A percentile compares a stretch with the other conserved stretches of the same genome.
phyloP scores from a whole-genome alignment of 2,329 filamentous ascomycete species.

The Diaporthe ilicicola region DNA sequence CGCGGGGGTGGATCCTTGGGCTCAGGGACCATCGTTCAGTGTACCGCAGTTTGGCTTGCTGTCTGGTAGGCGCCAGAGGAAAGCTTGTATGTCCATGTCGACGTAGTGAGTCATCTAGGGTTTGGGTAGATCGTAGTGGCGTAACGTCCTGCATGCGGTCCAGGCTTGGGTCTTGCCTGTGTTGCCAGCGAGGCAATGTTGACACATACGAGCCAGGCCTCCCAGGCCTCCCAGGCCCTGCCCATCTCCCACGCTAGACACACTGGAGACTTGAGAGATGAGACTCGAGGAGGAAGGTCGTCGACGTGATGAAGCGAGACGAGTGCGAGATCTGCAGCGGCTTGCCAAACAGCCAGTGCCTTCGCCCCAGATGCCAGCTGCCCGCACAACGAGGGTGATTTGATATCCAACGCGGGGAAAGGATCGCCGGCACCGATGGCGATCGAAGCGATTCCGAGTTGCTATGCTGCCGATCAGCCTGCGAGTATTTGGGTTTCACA shows the following conservation, averaged over 20 bases:
- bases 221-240: not conserved
- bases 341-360: not conserved
- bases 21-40: not conserved
- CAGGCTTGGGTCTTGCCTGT: not conserved
- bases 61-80: not conserved
- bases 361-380: not conserved
- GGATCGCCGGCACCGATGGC: not conserved
- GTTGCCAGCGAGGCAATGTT: conserved; percentile 1
- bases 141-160: no score
- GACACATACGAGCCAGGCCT: not conserved
- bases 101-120: not conserved
- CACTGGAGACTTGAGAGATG: not conserved
- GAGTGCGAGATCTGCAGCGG: not conserved
- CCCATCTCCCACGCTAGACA: not conserved
- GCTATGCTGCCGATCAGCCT: not conserved
- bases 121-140: not conserved
- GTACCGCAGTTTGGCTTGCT: not conserved
- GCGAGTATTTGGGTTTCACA: not conserved
- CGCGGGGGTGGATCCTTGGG: not conserved
- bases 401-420: not conserved
- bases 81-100: conserved; percentile 12
- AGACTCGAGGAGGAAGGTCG: conserved; percentile 6
- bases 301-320: not conserved
- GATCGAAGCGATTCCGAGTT: not conserved
- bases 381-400: not conserved